A percentile compares a stretch with the other conserved stretches of the same genome.
These are phyloP conservation scores for Leccinum incarnatum DNA, from an alignment of 768 basidiomycete genomes.

Conservation along the genomic window DNA sequence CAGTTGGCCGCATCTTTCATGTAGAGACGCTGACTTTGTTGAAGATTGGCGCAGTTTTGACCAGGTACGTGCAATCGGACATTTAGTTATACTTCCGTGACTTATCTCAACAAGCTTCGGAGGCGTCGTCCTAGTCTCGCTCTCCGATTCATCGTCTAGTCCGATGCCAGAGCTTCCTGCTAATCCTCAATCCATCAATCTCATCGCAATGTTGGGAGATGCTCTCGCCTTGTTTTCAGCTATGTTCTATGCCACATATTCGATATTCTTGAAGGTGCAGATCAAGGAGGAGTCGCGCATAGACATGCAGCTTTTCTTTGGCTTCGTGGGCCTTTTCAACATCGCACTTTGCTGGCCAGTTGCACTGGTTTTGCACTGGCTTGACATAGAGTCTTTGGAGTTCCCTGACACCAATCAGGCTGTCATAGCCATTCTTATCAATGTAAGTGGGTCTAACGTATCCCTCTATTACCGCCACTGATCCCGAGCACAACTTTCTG, in stretches of 20 bases:
- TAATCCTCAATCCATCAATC: slow-evolving; percentile 15
- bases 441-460: slow-evolving; percentile 40
- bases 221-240: slow-evolving; percentile 83
- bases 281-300: slow-evolving; percentile 79
- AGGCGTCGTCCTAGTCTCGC: slow-evolving; percentile 86
- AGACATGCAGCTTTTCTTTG: slow-evolving; percentile 94
- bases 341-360: slow-evolving; percentile 73
- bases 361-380: slow-evolving; percentile 70
- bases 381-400: slow-evolving; percentile 72
- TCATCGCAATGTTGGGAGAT: slow-evolving; percentile 61
- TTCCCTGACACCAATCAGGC: slow-evolving; percentile 54
- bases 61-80: slow-evolving; percentile 52
- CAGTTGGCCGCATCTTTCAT: slow-evolving; percentile 73
- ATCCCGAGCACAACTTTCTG: background rate
- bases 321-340: slow-evolving; percentile 89
- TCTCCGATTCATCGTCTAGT: slow-evolving; percentile 63
- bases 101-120: slow-evolving; percentile 50
- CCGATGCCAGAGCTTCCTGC: slow-evolving; percentile 10
- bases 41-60: slow-evolving; percentile 75
- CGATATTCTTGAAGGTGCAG: slow-evolving; percentile 84
- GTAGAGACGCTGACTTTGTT: slow-evolving; percentile 74
- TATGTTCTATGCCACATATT: slow-evolving; percentile 83
- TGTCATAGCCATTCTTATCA: slow-evolving; percentile 50
- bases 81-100: background rate
- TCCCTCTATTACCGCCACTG: background rate